Conservation (phyloP, 2,329 filamentous ascomycete genomes). For the Fusarium metavorans region DNA sequence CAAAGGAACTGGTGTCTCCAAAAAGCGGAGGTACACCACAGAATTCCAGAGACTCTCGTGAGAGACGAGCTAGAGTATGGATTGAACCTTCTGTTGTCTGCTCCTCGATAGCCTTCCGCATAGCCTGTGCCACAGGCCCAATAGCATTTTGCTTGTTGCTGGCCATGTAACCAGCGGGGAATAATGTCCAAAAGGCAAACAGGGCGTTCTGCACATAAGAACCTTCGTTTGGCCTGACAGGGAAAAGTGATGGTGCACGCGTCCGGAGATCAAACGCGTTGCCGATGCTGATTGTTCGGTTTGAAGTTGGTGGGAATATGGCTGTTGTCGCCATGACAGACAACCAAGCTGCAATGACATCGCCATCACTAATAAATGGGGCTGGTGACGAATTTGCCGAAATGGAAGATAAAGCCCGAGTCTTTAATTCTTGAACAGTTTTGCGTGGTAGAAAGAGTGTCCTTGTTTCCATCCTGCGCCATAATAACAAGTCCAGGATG, state of each 20-base stretch:
- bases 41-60: neutral
- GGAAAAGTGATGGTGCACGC: constrained; percentile 11
- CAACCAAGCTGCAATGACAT: constrained; percentile 11
- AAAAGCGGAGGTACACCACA: constrained; percentile 17
- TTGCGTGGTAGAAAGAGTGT: neutral
- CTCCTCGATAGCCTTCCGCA: neutral
- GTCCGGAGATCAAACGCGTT: constrained; percentile 14
- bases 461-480: constrained; percentile 9
- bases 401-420: neutral
- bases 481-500: neutral
- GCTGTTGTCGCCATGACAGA: neutral
- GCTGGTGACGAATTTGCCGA: neutral
- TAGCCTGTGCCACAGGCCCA: neutral
- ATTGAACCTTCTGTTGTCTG: constrained; percentile 10
- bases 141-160: neutral
- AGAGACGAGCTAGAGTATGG: constrained; percentile 11
- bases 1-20: constrained; percentile 3
- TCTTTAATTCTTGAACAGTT: neutral
- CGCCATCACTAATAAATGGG: constrained; percentile 12
- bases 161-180: neutral
- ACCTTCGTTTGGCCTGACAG: neutral
- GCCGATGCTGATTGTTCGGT: neutral
- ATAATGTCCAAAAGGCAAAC: neutral
- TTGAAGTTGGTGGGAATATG: constrained; percentile 2
- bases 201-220: constrained; percentile 15